phyloP scores from a whole-genome alignment of 345 rosid species.

The Linum tenue region DNA sequence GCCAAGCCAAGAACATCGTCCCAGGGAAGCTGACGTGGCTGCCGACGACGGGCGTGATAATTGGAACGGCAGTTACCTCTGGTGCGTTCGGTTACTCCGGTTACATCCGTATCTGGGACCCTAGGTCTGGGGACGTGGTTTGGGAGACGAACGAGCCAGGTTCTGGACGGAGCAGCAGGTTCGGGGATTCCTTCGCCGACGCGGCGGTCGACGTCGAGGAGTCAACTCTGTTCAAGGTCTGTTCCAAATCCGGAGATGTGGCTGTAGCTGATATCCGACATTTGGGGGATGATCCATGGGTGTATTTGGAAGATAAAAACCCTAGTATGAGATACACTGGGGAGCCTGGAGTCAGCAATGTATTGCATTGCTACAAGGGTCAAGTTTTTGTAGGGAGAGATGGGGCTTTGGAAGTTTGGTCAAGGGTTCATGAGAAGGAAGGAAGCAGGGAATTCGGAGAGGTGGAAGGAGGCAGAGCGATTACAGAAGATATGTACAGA shows the following conservation, averaged over 20 bases:
- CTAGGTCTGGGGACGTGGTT: slow-evolving; percentile 44
- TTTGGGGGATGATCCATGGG: slow-evolving; percentile 78
- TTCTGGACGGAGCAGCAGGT: slow-evolving; percentile 78
- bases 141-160: slow-evolving; percentile 98
- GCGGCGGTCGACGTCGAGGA: slow-evolving; percentile 53
- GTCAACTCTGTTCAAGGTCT: slow-evolving; percentile 52
- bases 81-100: slow-evolving; percentile 91
- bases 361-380: slow-evolving; percentile 52
- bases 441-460: slow-evolving; percentile 3
- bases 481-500: slow-evolving; percentile 29
- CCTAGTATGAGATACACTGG: slow-evolving; percentile 33
- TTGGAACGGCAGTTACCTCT: slow-evolving; percentile 45
- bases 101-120: slow-evolving; percentile 79
- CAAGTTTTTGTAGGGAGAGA: slow-evolving; percentile 79
- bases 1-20: slow-evolving; percentile 46
- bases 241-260: slow-evolving; percentile 81
- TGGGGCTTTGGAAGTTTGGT: slow-evolving; percentile 81
- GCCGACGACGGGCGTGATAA: slow-evolving; percentile 31
- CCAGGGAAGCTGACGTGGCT: slow-evolving; percentile 67
- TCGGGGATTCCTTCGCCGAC: slow-evolving; percentile 81
- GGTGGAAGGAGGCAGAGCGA: slow-evolving; percentile 6
- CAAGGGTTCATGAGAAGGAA: slow-evolving; percentile 27
- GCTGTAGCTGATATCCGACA: slow-evolving; percentile 77
- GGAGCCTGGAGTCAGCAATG: slow-evolving; percentile 20
- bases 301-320: slow-evolving; percentile 54